A percentile compares a stretch with the other conserved stretches of the same genome.
Evolutionary conservation across 805 yeast species (phyloP).

Genomic region (Suhomyces pyralidae): DNA sequence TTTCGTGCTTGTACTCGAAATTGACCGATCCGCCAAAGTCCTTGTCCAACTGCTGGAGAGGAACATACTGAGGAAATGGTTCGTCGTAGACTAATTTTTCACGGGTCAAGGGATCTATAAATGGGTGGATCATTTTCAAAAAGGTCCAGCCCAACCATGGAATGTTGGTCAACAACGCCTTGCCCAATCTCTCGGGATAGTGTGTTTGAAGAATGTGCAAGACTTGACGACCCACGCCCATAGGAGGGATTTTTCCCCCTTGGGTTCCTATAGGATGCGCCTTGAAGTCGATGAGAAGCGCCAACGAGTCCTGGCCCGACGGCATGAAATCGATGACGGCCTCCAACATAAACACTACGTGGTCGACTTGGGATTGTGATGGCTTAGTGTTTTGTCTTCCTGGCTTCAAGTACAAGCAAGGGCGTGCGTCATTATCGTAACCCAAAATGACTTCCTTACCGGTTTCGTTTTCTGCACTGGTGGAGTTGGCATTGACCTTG

Average conservation of each 20-base stretch:
- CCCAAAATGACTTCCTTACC: constrained; percentile 56
- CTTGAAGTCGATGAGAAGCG: constrained; percentile 55
- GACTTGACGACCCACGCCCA: constrained; percentile 69
- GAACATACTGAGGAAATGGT: constrained; percentile 82
- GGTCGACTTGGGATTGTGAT: constrained; percentile 52
- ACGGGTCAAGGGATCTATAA: constrained; percentile 92
- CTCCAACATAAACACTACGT: constrained; percentile 56
- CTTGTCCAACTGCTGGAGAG: constrained; percentile 73
- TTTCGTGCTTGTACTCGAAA: constrained; percentile 75
- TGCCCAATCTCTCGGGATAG: constrained; percentile 95
- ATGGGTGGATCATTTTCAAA: constrained; percentile 86
- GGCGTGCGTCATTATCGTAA: constrained; percentile 52
- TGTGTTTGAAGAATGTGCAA: constrained; percentile 92
- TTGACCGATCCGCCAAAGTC: constrained; percentile 84
- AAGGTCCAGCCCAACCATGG: constrained; percentile 95
- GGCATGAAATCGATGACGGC: constrained; percentile 52
- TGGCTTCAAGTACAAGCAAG: constrained; percentile 49
- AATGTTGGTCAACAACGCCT: constrained; percentile 85
- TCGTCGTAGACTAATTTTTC: constrained; percentile 91
- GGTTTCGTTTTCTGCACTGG: constrained; percentile 47
- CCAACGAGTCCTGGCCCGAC: constrained; percentile 55
- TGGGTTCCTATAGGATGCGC: constrained; percentile 53
- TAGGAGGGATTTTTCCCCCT: constrained; percentile 47
- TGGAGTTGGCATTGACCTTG: constrained; percentile 37
- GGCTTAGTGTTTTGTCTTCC: constrained; percentile 57